These are phyloP conservation scores for Xanthoparmelia taractica DNA, from an alignment of 495 filamentous ascomycete species.

Conservation along the genomic window DNA sequence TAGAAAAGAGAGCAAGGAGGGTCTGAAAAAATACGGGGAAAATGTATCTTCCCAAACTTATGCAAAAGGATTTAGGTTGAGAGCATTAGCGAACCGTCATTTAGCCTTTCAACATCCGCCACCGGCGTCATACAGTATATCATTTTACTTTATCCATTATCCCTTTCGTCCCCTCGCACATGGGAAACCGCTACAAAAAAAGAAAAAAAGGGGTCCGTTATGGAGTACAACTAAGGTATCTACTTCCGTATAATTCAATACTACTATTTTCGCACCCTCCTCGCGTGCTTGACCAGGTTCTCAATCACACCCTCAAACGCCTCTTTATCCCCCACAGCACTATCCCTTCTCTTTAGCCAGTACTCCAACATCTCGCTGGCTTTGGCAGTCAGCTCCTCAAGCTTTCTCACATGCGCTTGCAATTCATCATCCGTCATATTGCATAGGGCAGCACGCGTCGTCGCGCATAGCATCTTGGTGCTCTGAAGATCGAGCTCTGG, in stretches of 20 bases:
- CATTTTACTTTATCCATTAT: too few species aligned
- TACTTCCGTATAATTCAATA: too few species aligned
- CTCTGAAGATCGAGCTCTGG: constrained; percentile 71
- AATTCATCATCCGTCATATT: constrained; percentile 74
- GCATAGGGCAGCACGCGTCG: constrained; percentile 70
- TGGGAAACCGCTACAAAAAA: too few species aligned
- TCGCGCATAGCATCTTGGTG: constrained; percentile 69
- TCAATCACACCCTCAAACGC: constrained; percentile 98
- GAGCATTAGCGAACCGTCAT: constrained; percentile 8
- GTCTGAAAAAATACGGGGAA: too few species aligned
- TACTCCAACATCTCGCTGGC: constrained; percentile 77
- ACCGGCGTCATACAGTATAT: constrained; percentile 14
- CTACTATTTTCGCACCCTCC: constrained; percentile 65
- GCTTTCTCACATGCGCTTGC: constrained; percentile 56
- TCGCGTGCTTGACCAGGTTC: constrained; percentile 90
- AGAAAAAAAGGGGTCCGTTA: too few species aligned
- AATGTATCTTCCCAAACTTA: too few species aligned
- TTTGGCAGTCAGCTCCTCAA: constrained; percentile 57
- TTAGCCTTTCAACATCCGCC: constrained; percentile 4
- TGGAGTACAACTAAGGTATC: too few species aligned
- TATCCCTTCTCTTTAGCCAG: constrained; percentile 79
- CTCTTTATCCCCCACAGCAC: constrained; percentile 81
- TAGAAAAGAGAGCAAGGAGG: too few species aligned
- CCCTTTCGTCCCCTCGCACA: too few species aligned
- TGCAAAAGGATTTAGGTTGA: not conserved